Conservation (phyloP, 805 yeast species). For the Lachancea mirantina region DNA sequence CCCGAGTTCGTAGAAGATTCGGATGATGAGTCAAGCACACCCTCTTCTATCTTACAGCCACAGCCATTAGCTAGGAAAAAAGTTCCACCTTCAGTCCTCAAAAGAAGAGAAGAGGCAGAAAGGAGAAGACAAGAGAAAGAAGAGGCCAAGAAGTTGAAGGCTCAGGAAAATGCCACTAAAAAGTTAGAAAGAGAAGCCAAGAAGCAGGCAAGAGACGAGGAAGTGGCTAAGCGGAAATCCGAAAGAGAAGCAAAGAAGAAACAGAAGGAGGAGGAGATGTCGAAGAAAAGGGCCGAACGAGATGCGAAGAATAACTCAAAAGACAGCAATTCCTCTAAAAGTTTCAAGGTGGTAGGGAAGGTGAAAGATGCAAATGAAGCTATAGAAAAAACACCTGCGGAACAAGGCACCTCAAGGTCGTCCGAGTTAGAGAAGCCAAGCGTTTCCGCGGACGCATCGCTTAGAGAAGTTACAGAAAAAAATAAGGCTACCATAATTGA, state of each 20-base stretch:
- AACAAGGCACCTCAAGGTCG: too few species aligned
- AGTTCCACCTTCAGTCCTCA: slow-evolving; percentile 8
- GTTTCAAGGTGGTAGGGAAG: neutral
- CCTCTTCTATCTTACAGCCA: neutral
- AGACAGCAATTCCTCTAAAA: slow-evolving; percentile 1
- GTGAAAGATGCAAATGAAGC: neutral
- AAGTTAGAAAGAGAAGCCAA: slow-evolving; percentile 11
- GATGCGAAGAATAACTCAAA: slow-evolving; percentile 2
- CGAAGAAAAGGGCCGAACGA: slow-evolving; percentile 8
- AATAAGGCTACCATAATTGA: too few species aligned
- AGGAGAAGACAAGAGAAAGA: slow-evolving; percentile 11
- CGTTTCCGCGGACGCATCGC: slow-evolving; percentile 5
- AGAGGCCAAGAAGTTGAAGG: slow-evolving; percentile 12
- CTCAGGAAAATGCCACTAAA: slow-evolving; percentile 9
- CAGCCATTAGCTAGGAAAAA: slow-evolving; percentile 2
- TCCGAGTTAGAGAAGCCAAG: too few species aligned
- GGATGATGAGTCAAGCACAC: slow-evolving; percentile 4
- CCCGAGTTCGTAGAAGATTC: slow-evolving; percentile 11
- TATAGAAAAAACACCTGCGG: too few species aligned
- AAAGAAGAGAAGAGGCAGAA: slow-evolving; percentile 13
- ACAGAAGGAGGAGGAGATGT: slow-evolving; percentile 9
- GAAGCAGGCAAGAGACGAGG: slow-evolving; percentile 10
- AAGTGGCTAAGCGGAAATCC: slow-evolving; percentile 8
- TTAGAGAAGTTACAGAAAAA: too few species aligned
- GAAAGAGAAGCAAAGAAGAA: slow-evolving; percentile 11